Evolutionary conservation across 2,329 filamentous ascomycete genomes (phyloP), one percentile per base, ranked within the genome.

Genomic region (Aspergillus udagawae): DNA sequence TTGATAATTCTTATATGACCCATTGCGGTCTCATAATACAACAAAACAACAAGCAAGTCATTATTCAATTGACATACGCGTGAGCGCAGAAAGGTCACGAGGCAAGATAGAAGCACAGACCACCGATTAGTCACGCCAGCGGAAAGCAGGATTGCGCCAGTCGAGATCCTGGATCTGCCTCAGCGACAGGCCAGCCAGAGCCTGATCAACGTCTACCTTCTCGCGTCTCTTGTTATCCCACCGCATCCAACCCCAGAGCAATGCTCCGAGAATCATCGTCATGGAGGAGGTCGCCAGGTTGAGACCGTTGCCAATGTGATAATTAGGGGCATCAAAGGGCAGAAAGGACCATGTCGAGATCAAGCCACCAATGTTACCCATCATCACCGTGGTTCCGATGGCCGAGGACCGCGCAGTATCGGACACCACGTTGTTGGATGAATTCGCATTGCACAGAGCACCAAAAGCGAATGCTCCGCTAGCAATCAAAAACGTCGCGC

Each of bases 291-390:
- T 85, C 0, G 83, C 88, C 47, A 90, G 66, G 67, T 91, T 91
- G 38, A 91, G 70, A 0, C 87, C 87, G 65, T 90, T 90, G 1
- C 88, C 88, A 55, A 90, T 89, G 59, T 78, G 84, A 65, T 85
- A 91, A 57, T 90, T 72, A 0, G 88, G 88, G 0, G 65, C 82
- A 66, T 90, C 87, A 63, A 75, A 83, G 0, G 82, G 80, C 17
- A 89, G 65, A 72, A 87, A 89, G 1, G 78, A 80, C 86, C 86
- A 89, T 0, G 84, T 87, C 1, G 83, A 81, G 57, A 88, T 80
- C 35, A 90, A 70, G 0, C 87, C 88, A 2, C 88, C 88, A n/a
- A 90, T 68, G 54, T 90, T 90, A 28, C 87, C 88, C 25, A 89
- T 75, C 86, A 90, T 90, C 66, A 90, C 85, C 53, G 84, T 85